A percentile compares a stretch with the other conserved stretches of the same genome.
phyloP scores from a whole-genome alignment of 176 grass and related monocot species.

The Rhynchospora tenuis region DNA sequence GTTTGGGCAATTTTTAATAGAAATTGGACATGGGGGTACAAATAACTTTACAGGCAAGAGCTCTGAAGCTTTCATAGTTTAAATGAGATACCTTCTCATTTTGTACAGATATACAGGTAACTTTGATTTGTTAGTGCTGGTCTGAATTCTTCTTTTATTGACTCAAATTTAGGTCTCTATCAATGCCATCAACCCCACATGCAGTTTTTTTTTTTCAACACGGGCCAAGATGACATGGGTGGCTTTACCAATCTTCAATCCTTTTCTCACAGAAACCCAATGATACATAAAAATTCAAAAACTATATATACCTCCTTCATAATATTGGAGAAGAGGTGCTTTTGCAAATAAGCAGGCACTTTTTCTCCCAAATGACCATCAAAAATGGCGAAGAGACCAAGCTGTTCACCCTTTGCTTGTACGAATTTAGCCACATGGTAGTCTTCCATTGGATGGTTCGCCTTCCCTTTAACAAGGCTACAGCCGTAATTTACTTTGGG shows the following conservation, averaged over 20 bases:
- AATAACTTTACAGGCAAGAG: not conserved
- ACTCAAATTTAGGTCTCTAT: not conserved
- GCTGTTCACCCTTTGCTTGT: conserved; percentile 23
- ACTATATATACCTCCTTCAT: conserved; percentile 34
- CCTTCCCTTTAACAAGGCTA: conserved; percentile 43
- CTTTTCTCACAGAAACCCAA: conserved; percentile 1
- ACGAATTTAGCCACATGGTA: conserved; percentile 40
- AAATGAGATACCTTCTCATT: not conserved
- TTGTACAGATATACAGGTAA: not conserved
- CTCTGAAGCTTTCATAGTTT: not conserved
- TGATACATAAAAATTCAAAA: not conserved
- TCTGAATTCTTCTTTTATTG: not conserved
- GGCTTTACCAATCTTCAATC: not conserved
- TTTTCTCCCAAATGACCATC: conserved; percentile 44
- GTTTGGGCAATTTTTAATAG: not conserved
- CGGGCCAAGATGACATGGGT: not conserved
- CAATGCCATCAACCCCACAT: not conserved
- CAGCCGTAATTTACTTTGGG: conserved; percentile 35
- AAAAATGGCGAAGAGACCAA: conserved; percentile 44
- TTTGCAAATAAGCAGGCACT: conserved; percentile 45
- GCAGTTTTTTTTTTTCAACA: not conserved
- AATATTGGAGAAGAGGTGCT: conserved; percentile 41
- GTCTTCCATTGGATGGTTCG: conserved; percentile 49
- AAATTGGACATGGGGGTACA: not conserved
- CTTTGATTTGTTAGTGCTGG: not conserved